Base-by-base conservation (phyloP, 2,329 filamentous ascomycete genomes). In the Cladosporium oxysporum region DNA sequence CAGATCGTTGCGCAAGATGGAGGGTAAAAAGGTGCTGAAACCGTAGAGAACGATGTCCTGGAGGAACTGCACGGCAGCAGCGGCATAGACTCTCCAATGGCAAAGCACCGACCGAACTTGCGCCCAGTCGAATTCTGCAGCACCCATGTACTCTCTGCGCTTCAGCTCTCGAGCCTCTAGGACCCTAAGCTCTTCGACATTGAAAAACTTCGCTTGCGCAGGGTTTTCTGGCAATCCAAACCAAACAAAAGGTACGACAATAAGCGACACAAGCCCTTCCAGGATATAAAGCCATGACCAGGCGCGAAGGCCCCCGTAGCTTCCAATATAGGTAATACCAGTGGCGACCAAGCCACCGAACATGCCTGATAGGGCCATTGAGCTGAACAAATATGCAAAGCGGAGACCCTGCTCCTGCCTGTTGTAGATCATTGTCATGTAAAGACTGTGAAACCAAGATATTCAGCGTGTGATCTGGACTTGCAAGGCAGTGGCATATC, bases 11-110 rank as follows among this genome's bases (percentile, higher is more conserved):
- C 79, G 77, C 57, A 87, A 76, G 67, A 87, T 86, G 1, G 82
- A 81, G 2, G 85, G 85, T 5, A 87, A 73, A 71, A 87, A 87
- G 2, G 83, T 86, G 69, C 80, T 82, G 72, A 86, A 85, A 26
- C 84, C 84, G 69, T 84, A 86, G 1, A 84, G 77, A 50, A 84
- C 73, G 26, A 83, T 83, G 66, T 84, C 82, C 64, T 83, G 80
- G 59, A 81, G 84, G 71, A 85, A 84, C 58, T 84, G 82, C n/a
- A 83, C 35, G 5, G 57, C 33, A 2, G 57, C 57, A 21, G 57
- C 57, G 35, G 35, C n/a, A 29, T 59, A 59, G 57, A 59, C 29
- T 47, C 57, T 59, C 57, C 57, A 59, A 23, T 59, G 57, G 12
- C 57, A n/a, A n/a, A 59, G 57, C 2, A 59, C 57, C 10, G 57